Percentiles rank a stretch among this genome's conserved stretches.
These are phyloP conservation scores for Phytophthora pini DNA, from an alignment of 352 stramenopile species.

Conservation along the genomic window DNA sequence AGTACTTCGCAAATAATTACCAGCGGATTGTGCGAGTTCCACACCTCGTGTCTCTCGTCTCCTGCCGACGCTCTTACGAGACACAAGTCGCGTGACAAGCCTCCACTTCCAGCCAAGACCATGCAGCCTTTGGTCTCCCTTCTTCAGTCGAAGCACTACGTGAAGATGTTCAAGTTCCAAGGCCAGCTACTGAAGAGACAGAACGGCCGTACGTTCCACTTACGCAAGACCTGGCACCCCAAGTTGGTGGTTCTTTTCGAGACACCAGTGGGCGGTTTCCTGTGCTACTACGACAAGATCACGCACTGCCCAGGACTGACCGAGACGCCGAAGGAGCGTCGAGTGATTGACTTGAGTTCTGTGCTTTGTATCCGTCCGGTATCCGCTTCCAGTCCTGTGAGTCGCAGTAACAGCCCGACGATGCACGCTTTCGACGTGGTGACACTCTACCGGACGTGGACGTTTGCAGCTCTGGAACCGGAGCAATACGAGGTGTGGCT, in stretches of 20 bases:
- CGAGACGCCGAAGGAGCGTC: slow-evolving; percentile 56
- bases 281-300: slow-evolving; percentile 82
- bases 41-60: slow-evolving; percentile 28
- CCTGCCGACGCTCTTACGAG: slow-evolving; percentile 43
- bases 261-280: slow-evolving; percentile 64
- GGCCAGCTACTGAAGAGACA: slow-evolving; percentile 59
- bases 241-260: slow-evolving; percentile 69
- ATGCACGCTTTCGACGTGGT: slow-evolving; percentile 69
- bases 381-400: slow-evolving; percentile 25
- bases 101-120: slow-evolving; percentile 20
- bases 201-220: slow-evolving; percentile 54
- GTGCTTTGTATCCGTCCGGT: slow-evolving; percentile 73
- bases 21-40: slow-evolving; percentile 43
- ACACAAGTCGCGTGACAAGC: slow-evolving; percentile 34
- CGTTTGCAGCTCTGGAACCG: slow-evolving; percentile 55
- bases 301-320: slow-evolving; percentile 64
- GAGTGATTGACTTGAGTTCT: slow-evolving; percentile 71
- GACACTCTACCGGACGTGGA: slow-evolving; percentile 79
- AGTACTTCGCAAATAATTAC: slow-evolving; percentile 15
- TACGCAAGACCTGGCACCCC: slow-evolving; percentile 62
- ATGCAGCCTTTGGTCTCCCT: slow-evolving; percentile 30
- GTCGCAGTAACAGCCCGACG: slow-evolving; percentile 6
- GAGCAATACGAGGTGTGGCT: slow-evolving; percentile 71
- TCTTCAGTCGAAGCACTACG: slow-evolving; percentile 56
- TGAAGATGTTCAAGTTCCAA: slow-evolving; percentile 64